These are phyloP conservation scores for Sphagnurus paluster DNA, from an alignment of 1,284 basidiomycete genomes.

Conservation along the genomic window DNA sequence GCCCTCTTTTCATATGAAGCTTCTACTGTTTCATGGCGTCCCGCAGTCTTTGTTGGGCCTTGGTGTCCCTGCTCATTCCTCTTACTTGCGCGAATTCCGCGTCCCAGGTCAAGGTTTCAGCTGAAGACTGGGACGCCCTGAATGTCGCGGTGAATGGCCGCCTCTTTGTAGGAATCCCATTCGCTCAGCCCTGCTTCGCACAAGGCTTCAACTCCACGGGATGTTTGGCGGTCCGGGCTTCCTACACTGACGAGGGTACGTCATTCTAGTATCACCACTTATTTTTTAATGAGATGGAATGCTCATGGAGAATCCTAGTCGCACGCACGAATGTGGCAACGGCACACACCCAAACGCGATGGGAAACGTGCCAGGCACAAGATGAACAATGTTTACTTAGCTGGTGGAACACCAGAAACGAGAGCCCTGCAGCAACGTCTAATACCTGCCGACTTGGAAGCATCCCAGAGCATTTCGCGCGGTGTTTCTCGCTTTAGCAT, in stretches of 20 bases:
- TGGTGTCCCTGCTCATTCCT: too few relatives aligned
- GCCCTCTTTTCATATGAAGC: too few relatives aligned
- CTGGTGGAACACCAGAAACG: slow-evolving; percentile 26
- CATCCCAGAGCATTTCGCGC: slow-evolving; percentile 39
- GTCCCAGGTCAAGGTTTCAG: too few relatives aligned
- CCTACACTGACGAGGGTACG: slow-evolving; percentile 30
- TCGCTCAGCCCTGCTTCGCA: slow-evolving; percentile 30
- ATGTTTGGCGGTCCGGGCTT: slow-evolving; percentile 21
- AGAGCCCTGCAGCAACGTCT: slow-evolving; percentile 25
- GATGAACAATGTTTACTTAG: slow-evolving; percentile 37
- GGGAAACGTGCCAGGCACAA: slow-evolving; percentile 40
- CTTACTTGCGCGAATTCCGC: too few relatives aligned
- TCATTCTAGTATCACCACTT: background rate
- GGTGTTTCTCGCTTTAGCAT: slow-evolving; percentile 15
- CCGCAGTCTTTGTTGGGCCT: too few relatives aligned
- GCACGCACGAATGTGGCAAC: slow-evolving; percentile 21
- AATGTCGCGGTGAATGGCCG: slow-evolving; percentile 21
- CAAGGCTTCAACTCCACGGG: slow-evolving; percentile 22
- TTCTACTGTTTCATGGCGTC: too few relatives aligned
- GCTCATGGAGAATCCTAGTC: slow-evolving; percentile 19
- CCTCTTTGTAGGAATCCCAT: slow-evolving; percentile 24
- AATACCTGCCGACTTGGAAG: slow-evolving; percentile 38
- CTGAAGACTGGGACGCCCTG: slow-evolving; percentile 24
- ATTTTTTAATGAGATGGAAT: background rate
- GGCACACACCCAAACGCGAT: slow-evolving; percentile 37